Evolutionary conservation across 139 green algal genomes (phyloP).

Genomic region (Eudorina sp.): DNA sequence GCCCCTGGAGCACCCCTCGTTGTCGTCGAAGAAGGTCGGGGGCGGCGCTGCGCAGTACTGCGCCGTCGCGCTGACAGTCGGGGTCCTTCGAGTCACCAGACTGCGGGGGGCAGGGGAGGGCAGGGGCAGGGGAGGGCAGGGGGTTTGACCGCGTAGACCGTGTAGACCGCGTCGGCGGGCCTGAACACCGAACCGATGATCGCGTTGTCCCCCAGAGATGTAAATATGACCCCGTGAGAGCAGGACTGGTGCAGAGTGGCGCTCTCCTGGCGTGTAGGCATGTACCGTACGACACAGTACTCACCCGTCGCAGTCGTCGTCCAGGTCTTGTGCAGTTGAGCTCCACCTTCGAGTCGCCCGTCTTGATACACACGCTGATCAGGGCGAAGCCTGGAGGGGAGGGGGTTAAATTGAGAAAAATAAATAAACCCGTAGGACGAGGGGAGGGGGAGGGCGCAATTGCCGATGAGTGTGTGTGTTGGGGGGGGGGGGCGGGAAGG

Average conservation of each 20-base stretch:
- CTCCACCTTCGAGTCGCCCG: neutral
- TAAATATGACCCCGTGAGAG: neutral
- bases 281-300: neutral
- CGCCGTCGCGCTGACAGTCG: neutral
- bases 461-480: too few species aligned
- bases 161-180: too few species aligned
- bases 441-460: too few species aligned
- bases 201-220: neutral
- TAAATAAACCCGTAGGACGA: too few species aligned
- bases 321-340: neutral
- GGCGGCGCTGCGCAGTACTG: too few species aligned
- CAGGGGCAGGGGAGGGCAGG: neutral
- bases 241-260: neutral
- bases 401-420: too few species aligned
- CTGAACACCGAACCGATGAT: neutral
- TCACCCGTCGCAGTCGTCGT: constrained; percentile 38
- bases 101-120: neutral
- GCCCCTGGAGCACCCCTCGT: too few species aligned
- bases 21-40: too few species aligned
- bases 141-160: too few species aligned
- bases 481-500: too few species aligned
- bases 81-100: constrained; percentile 23
- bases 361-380: constrained; percentile 19
- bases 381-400: constrained; percentile 11
- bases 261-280: neutral